A percentile compares a stretch with the other conserved stretches of the same genome.
Conservation (phyloP, 768 basidiomycete species). For the Tylopilus plumbeoviolaceoides region DNA sequence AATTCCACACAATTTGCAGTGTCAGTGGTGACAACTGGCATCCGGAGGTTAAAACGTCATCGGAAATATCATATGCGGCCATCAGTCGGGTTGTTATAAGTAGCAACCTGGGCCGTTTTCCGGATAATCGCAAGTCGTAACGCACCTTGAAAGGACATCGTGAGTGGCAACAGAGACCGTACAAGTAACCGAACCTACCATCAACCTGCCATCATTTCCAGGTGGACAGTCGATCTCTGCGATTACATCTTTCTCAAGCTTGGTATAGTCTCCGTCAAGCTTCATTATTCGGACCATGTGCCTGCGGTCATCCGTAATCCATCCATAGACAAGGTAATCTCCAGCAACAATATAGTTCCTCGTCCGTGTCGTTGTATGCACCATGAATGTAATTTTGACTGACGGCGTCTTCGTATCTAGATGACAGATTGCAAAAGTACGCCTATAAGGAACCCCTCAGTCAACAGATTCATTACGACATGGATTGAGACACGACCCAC, state of each 20-base stretch:
- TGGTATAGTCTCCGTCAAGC: conserved; percentile 24
- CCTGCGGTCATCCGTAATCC: conserved; percentile 28
- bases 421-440: conserved; percentile 26
- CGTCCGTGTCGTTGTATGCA: conserved; percentile 22
- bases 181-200: conserved; percentile 11
- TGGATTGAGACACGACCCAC: conserved; percentile 8
- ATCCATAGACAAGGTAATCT: conserved; percentile 27
- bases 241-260: conserved; percentile 17
- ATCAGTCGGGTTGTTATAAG: conserved; percentile 28
- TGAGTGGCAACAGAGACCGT: neutral
- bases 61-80: conserved; percentile 28
- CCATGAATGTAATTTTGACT: conserved; percentile 21
- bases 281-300: conserved; percentile 30
- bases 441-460: neutral
- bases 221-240: conserved; percentile 28
- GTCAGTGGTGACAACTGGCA: conserved; percentile 4
- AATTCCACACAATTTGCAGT: conserved; percentile 18
- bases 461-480: neutral
- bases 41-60: conserved; percentile 9
- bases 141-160: conserved; percentile 16
- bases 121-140: conserved; percentile 28
- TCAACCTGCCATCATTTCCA: conserved; percentile 25
- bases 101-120: conserved; percentile 21
- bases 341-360: conserved; percentile 24
- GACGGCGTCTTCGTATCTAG: conserved; percentile 26